Conservation (phyloP, 2,329 filamentous ascomycete genomes). For the Xylariaceae sp. region DNA sequence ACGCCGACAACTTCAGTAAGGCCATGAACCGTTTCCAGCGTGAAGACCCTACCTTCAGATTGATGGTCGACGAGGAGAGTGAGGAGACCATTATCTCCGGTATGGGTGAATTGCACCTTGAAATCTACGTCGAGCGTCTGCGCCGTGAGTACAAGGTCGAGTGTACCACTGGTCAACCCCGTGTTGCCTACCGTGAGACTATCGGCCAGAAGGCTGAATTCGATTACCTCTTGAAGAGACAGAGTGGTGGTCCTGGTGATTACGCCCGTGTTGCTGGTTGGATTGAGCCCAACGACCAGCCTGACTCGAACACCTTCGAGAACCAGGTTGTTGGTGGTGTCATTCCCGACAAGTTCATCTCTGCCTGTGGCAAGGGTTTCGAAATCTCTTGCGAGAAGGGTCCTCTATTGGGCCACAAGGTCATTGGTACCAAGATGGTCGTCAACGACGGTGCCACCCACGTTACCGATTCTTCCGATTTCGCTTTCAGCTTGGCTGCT, state of each 20-base stretch:
- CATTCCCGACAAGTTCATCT: conserved; percentile 93
- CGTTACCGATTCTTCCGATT: conserved; percentile 95
- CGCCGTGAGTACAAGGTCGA: conserved; percentile 95
- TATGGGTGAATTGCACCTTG: conserved; percentile 95
- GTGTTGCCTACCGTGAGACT: conserved; percentile 95
- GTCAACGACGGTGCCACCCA: conserved; percentile 96
- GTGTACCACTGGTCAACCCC: conserved; percentile 90
- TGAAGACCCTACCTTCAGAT: conserved; percentile 95
- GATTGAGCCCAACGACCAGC: conserved; percentile 75
- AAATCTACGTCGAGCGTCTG: conserved; percentile 97
- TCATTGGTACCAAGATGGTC: conserved; percentile 84
- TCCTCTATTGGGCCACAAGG: conserved; percentile 85
- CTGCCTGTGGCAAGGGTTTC: conserved; percentile 94
- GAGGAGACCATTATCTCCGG: conserved; percentile 97
- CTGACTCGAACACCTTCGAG: conserved; percentile 77
- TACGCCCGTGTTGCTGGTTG: conserved; percentile 88
- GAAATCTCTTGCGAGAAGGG: conserved; percentile 75
- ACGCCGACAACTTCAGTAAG: conserved; percentile 92
- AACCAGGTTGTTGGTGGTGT: conserved; percentile 81
- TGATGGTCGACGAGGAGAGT: conserved; percentile 85
- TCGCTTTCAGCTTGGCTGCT: conserved; percentile 89
- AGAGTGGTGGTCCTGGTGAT: conserved; percentile 91
- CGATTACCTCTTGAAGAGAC: conserved; percentile 91
- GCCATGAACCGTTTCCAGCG: conserved; percentile 98
- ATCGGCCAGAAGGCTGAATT: conserved; percentile 75